Percentiles rank a stretch among this genome's conserved stretches.
These are phyloP conservation scores for Colletotrichum sp. DNA, from an alignment of 2,329 filamentous ascomycete genomes.

Conservation along the genomic window DNA sequence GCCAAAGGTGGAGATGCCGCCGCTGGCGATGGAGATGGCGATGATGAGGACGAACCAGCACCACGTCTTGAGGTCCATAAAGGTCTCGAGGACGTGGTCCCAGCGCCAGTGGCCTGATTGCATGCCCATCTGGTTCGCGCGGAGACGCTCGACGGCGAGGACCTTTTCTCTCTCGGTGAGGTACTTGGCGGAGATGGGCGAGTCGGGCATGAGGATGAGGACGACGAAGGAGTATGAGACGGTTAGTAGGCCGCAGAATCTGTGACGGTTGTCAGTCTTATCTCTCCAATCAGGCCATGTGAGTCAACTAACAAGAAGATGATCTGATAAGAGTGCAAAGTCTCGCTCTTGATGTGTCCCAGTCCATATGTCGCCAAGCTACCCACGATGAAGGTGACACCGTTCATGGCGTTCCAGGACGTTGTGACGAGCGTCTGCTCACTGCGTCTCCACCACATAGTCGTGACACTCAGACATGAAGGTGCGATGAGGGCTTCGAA, in stretches of 20 bases:
- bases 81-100: conserved; percentile 40
- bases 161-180: conserved; percentile 59
- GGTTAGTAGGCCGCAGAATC: conserved; percentile 41
- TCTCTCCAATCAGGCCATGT: rapidly evolving
- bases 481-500: conserved; percentile 58
- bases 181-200: conserved; percentile 62
- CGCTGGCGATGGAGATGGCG: conserved; percentile 57
- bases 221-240: conserved; percentile 54
- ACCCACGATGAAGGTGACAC: conserved; percentile 53
- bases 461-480: conserved; percentile 56
- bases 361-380: conserved; percentile 35
- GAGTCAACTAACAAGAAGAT: conserved; percentile 23
- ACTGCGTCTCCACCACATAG: conserved; percentile 59
- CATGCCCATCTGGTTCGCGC: conserved; percentile 51
- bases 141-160: conserved; percentile 60
- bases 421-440: conserved; percentile 56
- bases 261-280: rapidly evolving
- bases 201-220: conserved; percentile 64
- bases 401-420: conserved; percentile 60
- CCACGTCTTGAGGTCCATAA: conserved; percentile 40
- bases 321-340: conserved; percentile 25
- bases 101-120: conserved; percentile 37
- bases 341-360: conserved; percentile 30
- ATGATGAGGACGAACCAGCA: conserved; percentile 47
- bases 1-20: conserved; percentile 62